Evolutionary conservation across 192 early-diverging fungal species (phyloP).

Genomic region (Piromyces sp.): DNA sequence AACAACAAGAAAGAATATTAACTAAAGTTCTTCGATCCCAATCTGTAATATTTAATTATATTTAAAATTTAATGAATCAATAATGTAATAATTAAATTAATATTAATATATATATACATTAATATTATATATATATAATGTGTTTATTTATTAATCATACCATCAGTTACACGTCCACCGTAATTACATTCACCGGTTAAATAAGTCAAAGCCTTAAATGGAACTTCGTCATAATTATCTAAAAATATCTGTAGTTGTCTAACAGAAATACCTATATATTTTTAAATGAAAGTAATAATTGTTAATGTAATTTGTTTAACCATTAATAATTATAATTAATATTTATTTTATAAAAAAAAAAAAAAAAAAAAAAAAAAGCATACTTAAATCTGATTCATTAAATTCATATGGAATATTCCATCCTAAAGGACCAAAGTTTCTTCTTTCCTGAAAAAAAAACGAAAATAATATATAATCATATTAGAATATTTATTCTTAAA

Average conservation of each 20-base stretch:
- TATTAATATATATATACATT: too few relatives aligned
- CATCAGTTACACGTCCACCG: constrained; percentile 43
- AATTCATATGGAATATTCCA: constrained; percentile 58
- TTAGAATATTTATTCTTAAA: too few relatives aligned
- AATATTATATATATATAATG: too few relatives aligned
- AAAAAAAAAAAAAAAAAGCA: background rate
- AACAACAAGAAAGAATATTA: constrained; percentile 36
- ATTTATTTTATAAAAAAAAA: too few relatives aligned
- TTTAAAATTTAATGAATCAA: background rate
- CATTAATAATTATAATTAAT: too few relatives aligned
- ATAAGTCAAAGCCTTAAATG: constrained; percentile 39
- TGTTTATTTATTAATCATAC: background rate
- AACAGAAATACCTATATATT: constrained; percentile 26
- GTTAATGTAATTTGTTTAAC: too few relatives aligned
- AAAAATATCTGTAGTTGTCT: constrained; percentile 47
- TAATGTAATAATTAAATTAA: too few relatives aligned
- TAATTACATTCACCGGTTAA: constrained; percentile 48
- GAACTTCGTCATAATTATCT: constrained; percentile 35
- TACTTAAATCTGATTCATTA: constrained; percentile 42
- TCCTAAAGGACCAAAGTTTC: constrained; percentile 45
- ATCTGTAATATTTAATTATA: constrained; percentile 5
- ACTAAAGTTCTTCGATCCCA: constrained; percentile 44
- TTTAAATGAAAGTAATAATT: too few relatives aligned
- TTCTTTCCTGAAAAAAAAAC: constrained; percentile 14
- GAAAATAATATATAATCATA: too few relatives aligned